Evolutionary conservation across 2,329 filamentous ascomycete species (phyloP).

Genomic region (Alternaria viburni): DNA sequence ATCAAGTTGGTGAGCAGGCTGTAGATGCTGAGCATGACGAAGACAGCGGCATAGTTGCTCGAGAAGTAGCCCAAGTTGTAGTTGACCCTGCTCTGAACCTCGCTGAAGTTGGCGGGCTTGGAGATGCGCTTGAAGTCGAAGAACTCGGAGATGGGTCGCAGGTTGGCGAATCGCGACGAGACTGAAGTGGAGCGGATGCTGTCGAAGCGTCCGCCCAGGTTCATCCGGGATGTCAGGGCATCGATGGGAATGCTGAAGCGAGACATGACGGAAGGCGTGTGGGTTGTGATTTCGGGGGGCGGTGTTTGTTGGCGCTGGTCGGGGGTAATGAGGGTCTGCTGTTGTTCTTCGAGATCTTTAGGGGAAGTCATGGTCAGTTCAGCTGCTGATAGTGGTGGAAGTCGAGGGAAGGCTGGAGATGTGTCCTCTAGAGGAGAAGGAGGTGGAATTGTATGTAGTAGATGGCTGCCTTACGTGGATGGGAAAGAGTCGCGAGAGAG

Average conservation of each 20-base stretch:
- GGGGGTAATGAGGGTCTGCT: conserved; percentile 30
- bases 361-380: conserved; percentile 39
- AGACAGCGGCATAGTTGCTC: conserved; percentile 95
- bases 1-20: conserved; percentile 85
- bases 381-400: conserved; percentile 21
- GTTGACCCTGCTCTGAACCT: conserved; percentile 90
- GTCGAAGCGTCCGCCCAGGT: conserved; percentile 83
- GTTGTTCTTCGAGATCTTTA: conserved; percentile 38
- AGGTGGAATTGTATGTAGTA: conserved; percentile 15
- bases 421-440: conserved; percentile 33
- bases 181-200: conserved; percentile 80
- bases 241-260: conserved; percentile 93
- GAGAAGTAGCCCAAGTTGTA: conserved; percentile 98
- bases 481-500: conserved; percentile 15
- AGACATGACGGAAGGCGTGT: conserved; percentile 64
- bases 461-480: conserved; percentile 39
- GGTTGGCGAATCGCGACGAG: conserved; percentile 84
- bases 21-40: conserved; percentile 95
- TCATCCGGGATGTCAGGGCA: conserved; percentile 87
- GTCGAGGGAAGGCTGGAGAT: conserved; percentile 23
- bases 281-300: conserved; percentile 8
- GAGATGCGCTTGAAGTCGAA: conserved; percentile 94
- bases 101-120: conserved; percentile 89
- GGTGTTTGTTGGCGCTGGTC: conserved; percentile 19
- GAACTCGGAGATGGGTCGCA: conserved; percentile 91